These are phyloP conservation scores for Picea sitchensis DNA, from an alignment of 75 land plant species.

Conservation along the genomic window DNA sequence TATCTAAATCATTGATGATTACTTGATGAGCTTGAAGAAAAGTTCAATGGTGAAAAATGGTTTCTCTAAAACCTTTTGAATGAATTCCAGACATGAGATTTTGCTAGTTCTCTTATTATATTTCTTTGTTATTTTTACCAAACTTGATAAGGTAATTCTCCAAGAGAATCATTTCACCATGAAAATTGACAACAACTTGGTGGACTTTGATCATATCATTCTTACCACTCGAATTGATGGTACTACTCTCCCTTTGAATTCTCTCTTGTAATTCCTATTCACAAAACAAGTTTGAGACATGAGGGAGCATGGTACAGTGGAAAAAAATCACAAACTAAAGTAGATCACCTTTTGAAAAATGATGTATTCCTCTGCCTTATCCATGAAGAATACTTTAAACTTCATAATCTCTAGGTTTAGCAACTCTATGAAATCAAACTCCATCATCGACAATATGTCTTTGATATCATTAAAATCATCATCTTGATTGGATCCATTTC, in stretches of 20 bases:
- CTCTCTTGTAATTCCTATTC: slow-evolving; percentile 39
- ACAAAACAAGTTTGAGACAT: neutral
- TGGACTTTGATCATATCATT: slow-evolving; percentile 43
- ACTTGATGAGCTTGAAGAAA: too few relatives aligned
- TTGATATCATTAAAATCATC: too few relatives aligned
- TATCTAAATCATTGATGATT: too few relatives aligned
- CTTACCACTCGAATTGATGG: slow-evolving; percentile 5
- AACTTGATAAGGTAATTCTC: slow-evolving; percentile 68
- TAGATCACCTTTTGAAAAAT: slow-evolving; percentile 64
- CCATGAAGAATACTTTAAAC: too few relatives aligned
- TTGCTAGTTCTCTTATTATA: slow-evolving; percentile 74
- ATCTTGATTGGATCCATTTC: too few relatives aligned
- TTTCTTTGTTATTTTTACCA: too few relatives aligned
- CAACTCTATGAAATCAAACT: slow-evolving; percentile 51
- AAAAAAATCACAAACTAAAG: neutral
- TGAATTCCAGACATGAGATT: slow-evolving; percentile 60
- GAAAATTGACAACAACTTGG: slow-evolving; percentile 65
- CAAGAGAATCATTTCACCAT: slow-evolving; percentile 76
- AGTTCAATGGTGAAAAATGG: slow-evolving; percentile 74
- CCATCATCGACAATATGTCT: slow-evolving; percentile 19
- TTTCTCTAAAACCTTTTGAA: slow-evolving; percentile 62
- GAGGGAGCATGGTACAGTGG: neutral
- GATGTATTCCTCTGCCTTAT: slow-evolving; percentile 82
- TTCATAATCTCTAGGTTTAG: slow-evolving; percentile 74
- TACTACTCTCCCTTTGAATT: slow-evolving; percentile 17